Conservation (phyloP, 805 yeast species). For the Wickerhamiella kurtzmanii region DNA sequence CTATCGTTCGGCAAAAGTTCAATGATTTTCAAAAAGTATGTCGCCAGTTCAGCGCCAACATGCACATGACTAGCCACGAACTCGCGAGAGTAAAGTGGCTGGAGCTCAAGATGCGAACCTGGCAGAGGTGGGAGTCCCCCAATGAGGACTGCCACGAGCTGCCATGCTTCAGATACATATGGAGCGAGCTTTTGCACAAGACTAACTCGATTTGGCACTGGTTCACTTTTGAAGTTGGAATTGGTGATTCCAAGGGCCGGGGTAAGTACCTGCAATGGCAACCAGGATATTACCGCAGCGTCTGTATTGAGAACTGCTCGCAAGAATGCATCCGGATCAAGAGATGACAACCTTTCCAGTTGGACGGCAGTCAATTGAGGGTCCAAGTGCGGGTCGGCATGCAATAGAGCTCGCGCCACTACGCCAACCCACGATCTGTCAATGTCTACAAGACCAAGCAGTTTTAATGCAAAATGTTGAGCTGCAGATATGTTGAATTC, state of each 20-base stretch:
- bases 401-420: neutral
- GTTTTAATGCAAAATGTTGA: neutral
- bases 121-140: neutral
- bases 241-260: too few relatives aligned
- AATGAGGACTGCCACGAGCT: neutral
- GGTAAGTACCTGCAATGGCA: too few relatives aligned
- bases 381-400: too few relatives aligned
- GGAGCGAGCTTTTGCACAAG: too few relatives aligned
- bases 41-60: conserved; percentile 10
- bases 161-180: neutral
- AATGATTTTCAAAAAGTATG: conserved; percentile 12
- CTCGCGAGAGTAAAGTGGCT: neutral
- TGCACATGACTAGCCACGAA: neutral
- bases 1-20: conserved; percentile 5
- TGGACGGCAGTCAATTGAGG: too few relatives aligned
- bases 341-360: too few relatives aligned
- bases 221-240: too few relatives aligned
- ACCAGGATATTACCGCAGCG: too few relatives aligned
- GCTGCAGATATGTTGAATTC: too few relatives aligned
- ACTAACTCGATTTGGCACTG: too few relatives aligned
- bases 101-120: neutral
- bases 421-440: neutral
- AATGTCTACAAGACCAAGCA: neutral
- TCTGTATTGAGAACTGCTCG: too few relatives aligned
- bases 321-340: too few relatives aligned